Conservation (phyloP, 2,329 filamentous ascomycete species). For the Fusarium nodosum region DNA sequence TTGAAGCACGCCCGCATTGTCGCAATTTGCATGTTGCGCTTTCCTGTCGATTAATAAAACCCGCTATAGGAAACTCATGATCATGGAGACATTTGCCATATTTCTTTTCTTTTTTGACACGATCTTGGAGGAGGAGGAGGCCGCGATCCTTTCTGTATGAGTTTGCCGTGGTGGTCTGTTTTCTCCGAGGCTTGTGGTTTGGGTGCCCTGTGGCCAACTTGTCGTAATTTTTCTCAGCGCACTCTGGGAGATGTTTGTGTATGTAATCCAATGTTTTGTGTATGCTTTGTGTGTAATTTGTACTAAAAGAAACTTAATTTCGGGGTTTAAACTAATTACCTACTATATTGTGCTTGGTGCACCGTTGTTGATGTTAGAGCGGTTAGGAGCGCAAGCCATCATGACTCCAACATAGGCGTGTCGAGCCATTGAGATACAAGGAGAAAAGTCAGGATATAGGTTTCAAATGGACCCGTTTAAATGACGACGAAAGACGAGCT, state of each 20-base stretch:
- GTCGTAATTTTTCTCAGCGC: background rate
- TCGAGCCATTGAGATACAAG: background rate
- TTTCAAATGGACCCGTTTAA: background rate
- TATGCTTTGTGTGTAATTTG: background rate
- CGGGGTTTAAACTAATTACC: background rate
- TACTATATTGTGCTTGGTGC: background rate
- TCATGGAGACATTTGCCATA: slow-evolving; percentile 22
- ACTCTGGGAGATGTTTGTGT: background rate
- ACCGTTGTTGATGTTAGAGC: background rate
- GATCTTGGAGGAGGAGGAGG: background rate
- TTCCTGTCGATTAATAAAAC: slow-evolving; percentile 39
- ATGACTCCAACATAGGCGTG: background rate
- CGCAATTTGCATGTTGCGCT: slow-evolving; percentile 35
- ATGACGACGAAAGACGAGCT: background rate
- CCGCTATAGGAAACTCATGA: slow-evolving; percentile 29
- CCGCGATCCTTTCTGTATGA: background rate
- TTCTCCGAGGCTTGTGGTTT: background rate
- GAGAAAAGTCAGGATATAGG: background rate
- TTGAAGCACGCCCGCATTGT: slow-evolving; percentile 43
- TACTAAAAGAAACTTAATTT: background rate
- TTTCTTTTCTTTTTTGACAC: background rate
- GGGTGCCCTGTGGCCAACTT: background rate
- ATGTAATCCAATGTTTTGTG: background rate
- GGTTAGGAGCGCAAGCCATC: slow-evolving; percentile 18
- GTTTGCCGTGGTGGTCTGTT: background rate